Evolutionary conservation across 1,284 basidiomycete species (phyloP), one percentile per base, ranked within the genome.

Genomic region (Moesziomyces antarcticus): DNA sequence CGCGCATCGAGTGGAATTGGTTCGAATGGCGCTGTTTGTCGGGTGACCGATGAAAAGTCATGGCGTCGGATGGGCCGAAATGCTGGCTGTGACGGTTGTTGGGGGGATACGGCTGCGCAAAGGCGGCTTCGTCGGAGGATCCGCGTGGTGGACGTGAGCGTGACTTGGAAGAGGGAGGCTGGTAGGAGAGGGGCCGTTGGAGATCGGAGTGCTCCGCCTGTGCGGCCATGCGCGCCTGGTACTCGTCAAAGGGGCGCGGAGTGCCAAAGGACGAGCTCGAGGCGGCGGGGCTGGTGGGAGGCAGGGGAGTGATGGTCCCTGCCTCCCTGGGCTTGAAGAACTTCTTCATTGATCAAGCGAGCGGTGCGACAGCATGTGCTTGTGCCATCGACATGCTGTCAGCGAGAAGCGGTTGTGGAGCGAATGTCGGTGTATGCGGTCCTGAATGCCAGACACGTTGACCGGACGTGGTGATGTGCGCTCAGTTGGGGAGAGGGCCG

Each of bases 271-370:
- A 67, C n/a, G 59, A 59, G 30, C 48, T 51, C 13, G 41, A 43
- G 30, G 54, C 49, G 27, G 59, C 44, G 8, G 64, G 56, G 27
- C 45, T 60, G 49, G 60, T 54, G 21, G 63, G 64, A 63, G 70
- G 70, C 63, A 73, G 46, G 44, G 70, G 70, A 48, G 63, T 67
- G 60, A 73, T 73, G 64, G 52, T 45, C 52, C 64, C 70, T 13
- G 70, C 70, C 64, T 67, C 69, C 64, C 67, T 73, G 27, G 51
- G 16, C 46, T 43, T 62, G 60, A 73, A 73, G 53, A 73, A 67
- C 56, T 62, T 66, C 47, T 73, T 73, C 70, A 73, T 73, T 44
- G 55, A 52, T 50, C 24, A 18, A 22, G 52, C n/a, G 21, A 42
- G 16, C 50, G 40, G 7, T 9, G 10, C 30, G 30, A 33, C 30